Evolutionary conservation across 441 rosid genomes (phyloP).

Genomic region (Capsella rubella): DNA sequence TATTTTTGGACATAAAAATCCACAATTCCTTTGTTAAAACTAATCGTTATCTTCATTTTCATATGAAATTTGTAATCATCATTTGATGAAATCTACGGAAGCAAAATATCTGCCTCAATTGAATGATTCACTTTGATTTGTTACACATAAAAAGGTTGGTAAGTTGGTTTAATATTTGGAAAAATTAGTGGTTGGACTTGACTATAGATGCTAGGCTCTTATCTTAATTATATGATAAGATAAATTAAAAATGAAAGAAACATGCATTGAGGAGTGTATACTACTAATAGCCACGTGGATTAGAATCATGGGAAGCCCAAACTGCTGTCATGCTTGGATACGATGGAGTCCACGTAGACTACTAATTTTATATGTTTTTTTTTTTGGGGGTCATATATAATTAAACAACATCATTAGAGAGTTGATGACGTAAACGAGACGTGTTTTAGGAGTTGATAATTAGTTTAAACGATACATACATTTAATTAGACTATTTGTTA

Average conservation of each 20-base stretch:
- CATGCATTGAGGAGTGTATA: neutral
- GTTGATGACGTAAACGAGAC: constrained; percentile 30
- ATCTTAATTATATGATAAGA: constrained; percentile 3
- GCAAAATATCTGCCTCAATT: neutral
- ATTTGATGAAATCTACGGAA: neutral
- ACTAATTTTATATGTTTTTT: no score
- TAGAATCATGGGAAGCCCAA: constrained; percentile 16
- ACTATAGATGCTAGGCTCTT: constrained; percentile 12
- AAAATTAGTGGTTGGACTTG: constrained; percentile 1
- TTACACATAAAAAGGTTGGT: constrained; percentile 14
- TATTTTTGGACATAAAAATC: neutral
- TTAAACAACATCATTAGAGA: constrained; percentile 15
- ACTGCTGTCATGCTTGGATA: constrained; percentile 30
- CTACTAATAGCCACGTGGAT: constrained; percentile 2
- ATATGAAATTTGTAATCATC: neutral
- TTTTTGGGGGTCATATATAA: neutral
- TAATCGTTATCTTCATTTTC: neutral
- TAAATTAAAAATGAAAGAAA: constrained; percentile 3
- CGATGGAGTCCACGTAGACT: constrained; percentile 11
- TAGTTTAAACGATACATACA: neutral
- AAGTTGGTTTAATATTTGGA: constrained; percentile 11
- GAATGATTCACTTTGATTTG: neutral
- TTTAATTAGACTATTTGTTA: neutral
- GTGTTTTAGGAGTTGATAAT: constrained; percentile 15
- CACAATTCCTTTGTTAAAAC: neutral